Percentiles rank a stretch among this genome's conserved stretches.
Conservation (phyloP, 257 asterid genomes). For the Mitragyna speciosa region DNA sequence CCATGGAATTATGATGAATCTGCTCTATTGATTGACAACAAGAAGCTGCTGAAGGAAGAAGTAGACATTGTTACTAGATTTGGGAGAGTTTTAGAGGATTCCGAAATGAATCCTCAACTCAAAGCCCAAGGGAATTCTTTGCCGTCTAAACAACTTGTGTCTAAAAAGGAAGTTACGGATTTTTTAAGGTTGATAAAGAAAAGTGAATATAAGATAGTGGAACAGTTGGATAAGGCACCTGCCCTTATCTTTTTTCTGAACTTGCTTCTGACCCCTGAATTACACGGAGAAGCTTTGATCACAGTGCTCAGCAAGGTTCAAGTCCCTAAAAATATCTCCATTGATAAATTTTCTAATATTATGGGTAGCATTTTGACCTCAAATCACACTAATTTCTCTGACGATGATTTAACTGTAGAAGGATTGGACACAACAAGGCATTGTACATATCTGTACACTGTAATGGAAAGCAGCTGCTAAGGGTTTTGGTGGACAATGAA, state of each 20-base stretch:
- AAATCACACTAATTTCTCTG: neutral
- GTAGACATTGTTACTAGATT: neutral
- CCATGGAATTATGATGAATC: neutral
- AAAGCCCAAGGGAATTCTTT: neutral
- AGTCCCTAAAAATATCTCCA: neutral
- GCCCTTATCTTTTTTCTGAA: neutral
- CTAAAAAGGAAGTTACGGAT: neutral
- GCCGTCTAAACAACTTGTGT: neutral
- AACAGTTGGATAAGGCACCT: neutral
- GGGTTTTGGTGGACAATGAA: neutral
- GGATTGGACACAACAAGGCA: neutral
- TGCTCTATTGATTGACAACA: neutral
- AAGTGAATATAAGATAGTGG: neutral
- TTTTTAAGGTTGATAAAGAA: neutral
- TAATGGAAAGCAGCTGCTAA: neutral
- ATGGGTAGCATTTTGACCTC: neutral
- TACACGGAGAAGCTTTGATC: neutral
- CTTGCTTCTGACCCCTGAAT: neutral
- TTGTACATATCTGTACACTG: neutral
- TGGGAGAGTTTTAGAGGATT: neutral
- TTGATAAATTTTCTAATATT: neutral
- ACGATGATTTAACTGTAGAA: neutral
- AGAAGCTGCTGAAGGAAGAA: neutral
- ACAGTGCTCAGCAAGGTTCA: neutral
- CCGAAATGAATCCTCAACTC: neutral